Evolutionary conservation across 805 yeast genomes (phyloP).

Genomic region (Kluyveromyces nonfermentans): DNA sequence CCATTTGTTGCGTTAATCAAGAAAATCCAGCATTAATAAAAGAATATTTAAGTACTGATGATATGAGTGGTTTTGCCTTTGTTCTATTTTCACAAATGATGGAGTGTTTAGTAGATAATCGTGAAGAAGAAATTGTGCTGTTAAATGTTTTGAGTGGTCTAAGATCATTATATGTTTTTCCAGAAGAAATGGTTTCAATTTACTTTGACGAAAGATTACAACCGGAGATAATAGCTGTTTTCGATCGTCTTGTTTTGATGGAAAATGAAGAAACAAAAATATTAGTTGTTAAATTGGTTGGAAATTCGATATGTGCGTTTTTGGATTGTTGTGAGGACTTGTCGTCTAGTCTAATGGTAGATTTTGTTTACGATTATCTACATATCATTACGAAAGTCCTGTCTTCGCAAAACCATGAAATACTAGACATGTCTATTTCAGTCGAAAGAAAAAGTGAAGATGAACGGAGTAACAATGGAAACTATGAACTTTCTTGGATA

Average conservation of each 20-base stretch:
- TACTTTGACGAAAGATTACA: slow-evolving; percentile 61
- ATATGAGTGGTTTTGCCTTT: slow-evolving; percentile 58
- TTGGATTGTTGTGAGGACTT: background rate
- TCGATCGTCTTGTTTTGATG: slow-evolving; percentile 61
- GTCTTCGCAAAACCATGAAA: background rate
- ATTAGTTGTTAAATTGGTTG: slow-evolving; percentile 45
- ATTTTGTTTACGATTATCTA: background rate
- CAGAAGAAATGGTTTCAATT: slow-evolving; percentile 43
- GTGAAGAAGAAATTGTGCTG: slow-evolving; percentile 20
- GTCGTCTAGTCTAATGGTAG: background rate
- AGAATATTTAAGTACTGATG: slow-evolving; percentile 41
- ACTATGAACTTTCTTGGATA: slow-evolving; percentile 5
- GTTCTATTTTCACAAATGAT: slow-evolving; percentile 78
- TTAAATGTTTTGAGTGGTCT: slow-evolving; percentile 41
- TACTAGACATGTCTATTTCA: background rate
- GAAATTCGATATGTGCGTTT: background rate
- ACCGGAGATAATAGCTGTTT: slow-evolving; percentile 63
- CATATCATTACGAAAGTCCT: background rate
- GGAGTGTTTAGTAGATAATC: slow-evolving; percentile 50
- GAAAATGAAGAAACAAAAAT: slow-evolving; percentile 42
- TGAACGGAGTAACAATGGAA: too few species aligned
- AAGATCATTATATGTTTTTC: slow-evolving; percentile 43
- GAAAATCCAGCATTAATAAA: slow-evolving; percentile 37
- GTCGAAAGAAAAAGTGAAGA: background rate
- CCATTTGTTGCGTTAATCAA: slow-evolving; percentile 56